Evolutionary conservation across 305 asterid species (phyloP), one percentile per base, ranked within the genome.

Genomic region (Fraxinus xanthoxyloides): DNA sequence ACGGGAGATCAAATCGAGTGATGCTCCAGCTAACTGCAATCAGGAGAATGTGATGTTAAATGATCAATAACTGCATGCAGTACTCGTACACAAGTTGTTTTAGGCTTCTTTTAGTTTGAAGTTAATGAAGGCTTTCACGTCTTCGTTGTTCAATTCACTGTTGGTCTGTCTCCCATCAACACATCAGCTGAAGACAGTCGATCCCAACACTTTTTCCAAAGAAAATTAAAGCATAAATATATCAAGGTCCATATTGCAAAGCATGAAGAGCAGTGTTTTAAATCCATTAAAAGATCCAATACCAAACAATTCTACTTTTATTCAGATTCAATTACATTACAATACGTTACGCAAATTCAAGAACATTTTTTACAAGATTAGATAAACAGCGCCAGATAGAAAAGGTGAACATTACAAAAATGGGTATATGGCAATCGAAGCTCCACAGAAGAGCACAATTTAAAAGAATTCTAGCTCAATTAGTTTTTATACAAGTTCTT

Each of bases 1-100:
- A 80, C 85, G 81, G 85, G 76, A 77, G 73, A 89, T 86, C 80
- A 89, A 72, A 34, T 87, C 90, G 12, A 85, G 85, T 51, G 91
- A 82, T 69, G 91, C 90, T 80, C 87, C 89, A 75, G 84, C 10
- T 36, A 89, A 32, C 91, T 87, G 89, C 82, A 87, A 82, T 70
- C 24, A 81, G 38, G 15, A 73, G 77, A 34, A 59, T 19, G 21
- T 61, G 30, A 61, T 19, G 70, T 23, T 19, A 61, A 48, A 48
- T 48, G 15, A 48, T 48, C 61, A 48, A 48, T 48, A 48, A 13
- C 7, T 15, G 59, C 21, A 7, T 10, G 7, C 6, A 12, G 2
- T 12, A 48, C 61, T 48, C 5, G 1, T 48, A 48, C 61, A 17
- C 61, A 48, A 48, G 61, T 48, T 12, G 21, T 3, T 15, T 3